Base-by-base conservation (phyloP, 1,284 basidiomycete genomes). In the Omphalotus olearius region DNA sequence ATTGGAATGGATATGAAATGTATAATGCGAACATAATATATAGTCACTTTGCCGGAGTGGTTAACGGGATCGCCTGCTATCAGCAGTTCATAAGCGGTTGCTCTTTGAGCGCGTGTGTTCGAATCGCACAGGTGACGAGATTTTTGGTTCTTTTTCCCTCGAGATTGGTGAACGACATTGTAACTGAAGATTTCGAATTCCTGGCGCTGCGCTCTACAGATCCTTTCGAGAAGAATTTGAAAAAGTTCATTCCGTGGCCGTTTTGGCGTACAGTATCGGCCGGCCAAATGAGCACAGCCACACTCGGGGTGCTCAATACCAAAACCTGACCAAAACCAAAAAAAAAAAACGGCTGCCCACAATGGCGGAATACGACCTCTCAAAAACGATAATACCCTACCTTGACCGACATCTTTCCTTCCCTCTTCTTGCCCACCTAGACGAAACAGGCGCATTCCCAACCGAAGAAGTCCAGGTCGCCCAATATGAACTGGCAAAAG, bases 401-500 rank as follows among this genome's bases (percentile, higher is more conserved):
- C 79, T 97, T 59, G 96, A 98, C 70, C 85, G 95, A 53, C 96
- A 99, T 76, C 80, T 99, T 44, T 88, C 91, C 43, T 88, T 98
- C 62, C 93, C 96, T 43, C 76, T 98, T 17, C 87, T 99, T 57
- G 84, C 88, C 28, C 93, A 97, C 72, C 84, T 98, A 50, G 78
- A 78, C 30, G 82, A 90, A 62, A 80, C 77, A 11, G 80, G 82
- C 36, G 71, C 88, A 38, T 95, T 93, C 67, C 77, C 88, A 1
- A 75, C 78, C 33, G 75, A 86, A 51, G 83, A 96, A 59, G 83
- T 96, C 51, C 81, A 83, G 54, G 75, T 83, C 47, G 93, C 93
- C 18, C 93, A 94, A 70, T 97, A 98, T 89, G 95, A 98, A 66
- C 86, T 98, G 51, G 92, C 93, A 53, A 96, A 93, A 68, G 91